Evolutionary conservation across 2,329 filamentous ascomycete genomes (phyloP), one percentile per base, ranked within the genome.

Genomic region (Fusarium nanum): DNA sequence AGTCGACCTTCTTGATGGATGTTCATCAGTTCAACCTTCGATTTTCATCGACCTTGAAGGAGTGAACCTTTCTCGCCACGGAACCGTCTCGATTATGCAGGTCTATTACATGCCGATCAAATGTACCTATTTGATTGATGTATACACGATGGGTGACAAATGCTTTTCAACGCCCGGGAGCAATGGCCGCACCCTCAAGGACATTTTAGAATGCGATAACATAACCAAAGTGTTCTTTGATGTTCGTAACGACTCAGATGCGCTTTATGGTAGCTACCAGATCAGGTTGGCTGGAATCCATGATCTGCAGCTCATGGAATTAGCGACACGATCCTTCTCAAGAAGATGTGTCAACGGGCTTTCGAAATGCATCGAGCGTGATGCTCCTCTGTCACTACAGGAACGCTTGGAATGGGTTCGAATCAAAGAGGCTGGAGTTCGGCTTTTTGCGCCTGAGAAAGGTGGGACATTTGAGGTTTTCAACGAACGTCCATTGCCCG

Each of bases 261-360:
- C 30, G 25, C 46, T 61, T 12, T 61, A 45, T 9, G 16, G 14
- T 3, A 12, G 40, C 2, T 41, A 25, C 13, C 13, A 22, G n/a
- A 58, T 58, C 2, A 18, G 6, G 6, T 25, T 50, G 2, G 45
- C 40, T n/a, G 53, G 53, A 0, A 23, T 46, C 10, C 59, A 58
- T 16, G 59, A 61, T 30, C 37, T 61, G 12, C 53, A 61, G 16
- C 59, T 58, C 3, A 58, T 58, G 46, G 46, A 50, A 14, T n/a
- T 62, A 2, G 32, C 40, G 12, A 28, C 46, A 0, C 22, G 59
- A 5, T 23, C 8, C n/a, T 22, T 34, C 12, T n/a, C 30, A 1
- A 40, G 14, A 20, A 37, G 9, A 41, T 56, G 9, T n/a, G 22
- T 45, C n/a, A 45, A 18, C 3, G 37, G 20, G 3, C 10, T 57